These are phyloP conservation scores for Tetradesmus obliquus DNA, from an alignment of 139 green algal genomes.

Conservation along the genomic window DNA sequence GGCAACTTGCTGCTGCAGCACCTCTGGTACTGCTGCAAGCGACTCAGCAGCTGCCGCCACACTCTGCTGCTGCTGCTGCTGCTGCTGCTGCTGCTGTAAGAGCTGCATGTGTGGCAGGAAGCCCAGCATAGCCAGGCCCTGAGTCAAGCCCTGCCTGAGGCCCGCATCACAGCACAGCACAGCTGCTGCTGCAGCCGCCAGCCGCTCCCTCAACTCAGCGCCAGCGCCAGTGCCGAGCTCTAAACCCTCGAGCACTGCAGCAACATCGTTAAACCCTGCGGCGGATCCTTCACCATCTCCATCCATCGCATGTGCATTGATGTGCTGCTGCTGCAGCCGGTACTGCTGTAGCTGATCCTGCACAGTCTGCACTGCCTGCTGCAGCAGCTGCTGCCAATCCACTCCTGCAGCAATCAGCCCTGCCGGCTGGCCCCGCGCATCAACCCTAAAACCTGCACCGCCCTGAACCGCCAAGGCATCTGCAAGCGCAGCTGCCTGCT, in stretches of 20 bases:
- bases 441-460: conserved; percentile 45
- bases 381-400: conserved; percentile 48
- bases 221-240: not conserved
- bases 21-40: conserved; percentile 13
- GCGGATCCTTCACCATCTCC: not conserved
- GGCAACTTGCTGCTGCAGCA: conserved; percentile 45
- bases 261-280: conserved; percentile 14
- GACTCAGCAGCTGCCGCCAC: not conserved
- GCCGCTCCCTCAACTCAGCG: conserved; percentile 35
- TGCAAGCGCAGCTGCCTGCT: conserved; percentile 39
- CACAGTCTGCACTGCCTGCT: conserved; percentile 29
- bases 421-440: conserved; percentile 48
- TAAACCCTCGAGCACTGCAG: conserved; percentile 13
- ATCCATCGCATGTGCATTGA: not conserved
- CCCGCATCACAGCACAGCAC: conserved; percentile 55
- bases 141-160: conserved; percentile 54
- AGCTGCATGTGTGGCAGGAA: conserved; percentile 48
- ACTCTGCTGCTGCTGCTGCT: conserved; percentile 1
- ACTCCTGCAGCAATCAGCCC: conserved; percentile 50
- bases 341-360: conserved; percentile 16
- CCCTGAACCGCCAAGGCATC: conserved; percentile 41
- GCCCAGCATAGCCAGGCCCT: conserved; percentile 64
- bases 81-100: conserved; percentile 29
- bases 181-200: conserved; percentile 54
- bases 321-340: conserved; percentile 1